Evolutionary conservation across 1,284 basidiomycete species (phyloP).

Genomic region (Porodaedalea pini): DNA sequence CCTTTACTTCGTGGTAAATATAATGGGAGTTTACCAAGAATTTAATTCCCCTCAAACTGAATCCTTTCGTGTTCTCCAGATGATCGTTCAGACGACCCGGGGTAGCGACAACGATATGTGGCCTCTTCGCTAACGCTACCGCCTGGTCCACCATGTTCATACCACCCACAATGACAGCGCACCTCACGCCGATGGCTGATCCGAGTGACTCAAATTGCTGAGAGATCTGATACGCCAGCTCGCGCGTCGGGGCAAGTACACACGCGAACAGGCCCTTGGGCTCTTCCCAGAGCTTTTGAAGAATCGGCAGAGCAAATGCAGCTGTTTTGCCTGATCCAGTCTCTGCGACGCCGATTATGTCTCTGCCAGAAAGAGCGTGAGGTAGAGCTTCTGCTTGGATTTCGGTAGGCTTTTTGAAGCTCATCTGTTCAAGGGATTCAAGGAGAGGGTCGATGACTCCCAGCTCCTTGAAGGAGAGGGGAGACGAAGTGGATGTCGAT

Average conservation of each 20-base stretch:
- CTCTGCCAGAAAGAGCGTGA: slow-evolving; percentile 84
- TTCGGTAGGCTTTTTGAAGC: slow-evolving; percentile 86
- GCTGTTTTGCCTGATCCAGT: slow-evolving; percentile 99
- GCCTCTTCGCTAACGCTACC: slow-evolving; percentile 89
- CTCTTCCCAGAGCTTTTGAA: slow-evolving; percentile 96
- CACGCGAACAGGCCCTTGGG: slow-evolving; percentile 93
- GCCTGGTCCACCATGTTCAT: slow-evolving; percentile 93
- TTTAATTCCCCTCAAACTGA: slow-evolving; percentile 83
- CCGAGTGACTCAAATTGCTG: slow-evolving; percentile 95
- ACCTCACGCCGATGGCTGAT: slow-evolving; percentile 89
- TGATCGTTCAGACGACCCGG: slow-evolving; percentile 95
- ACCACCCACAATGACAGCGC: slow-evolving; percentile 91
- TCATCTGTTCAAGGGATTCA: slow-evolving; percentile 78
- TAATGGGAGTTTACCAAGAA: slow-evolving; percentile 67
- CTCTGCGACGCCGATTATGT: slow-evolving; percentile 97
- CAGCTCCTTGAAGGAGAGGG: slow-evolving; percentile 62
- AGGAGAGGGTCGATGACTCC: slow-evolving; percentile 90
- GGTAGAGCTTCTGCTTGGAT: slow-evolving; percentile 93
- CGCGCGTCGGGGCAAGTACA: slow-evolving; percentile 93
- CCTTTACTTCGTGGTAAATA: slow-evolving; percentile 9
- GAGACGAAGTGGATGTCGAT: slow-evolving; percentile 45
- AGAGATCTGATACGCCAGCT: slow-evolving; percentile 97
- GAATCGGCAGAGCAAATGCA: slow-evolving; percentile 93
- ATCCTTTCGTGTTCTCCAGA: slow-evolving; percentile 97
- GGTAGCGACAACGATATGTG: slow-evolving; percentile 96